Evolutionary conservation across 306 rosid species (phyloP).

Genomic region (Myrica gale): DNA sequence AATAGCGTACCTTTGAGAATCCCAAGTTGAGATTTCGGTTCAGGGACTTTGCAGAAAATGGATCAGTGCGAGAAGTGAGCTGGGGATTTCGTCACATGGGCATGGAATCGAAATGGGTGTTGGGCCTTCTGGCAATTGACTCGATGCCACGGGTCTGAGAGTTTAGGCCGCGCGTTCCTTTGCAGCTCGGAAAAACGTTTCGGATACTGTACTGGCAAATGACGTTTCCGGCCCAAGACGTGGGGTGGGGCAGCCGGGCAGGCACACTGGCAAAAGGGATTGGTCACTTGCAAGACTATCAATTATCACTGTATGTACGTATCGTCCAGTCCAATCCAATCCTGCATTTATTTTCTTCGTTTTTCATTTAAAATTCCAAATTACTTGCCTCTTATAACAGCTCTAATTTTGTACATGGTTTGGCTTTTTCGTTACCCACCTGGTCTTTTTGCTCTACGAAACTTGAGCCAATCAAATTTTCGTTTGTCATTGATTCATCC

Average conservation of each 20-base stretch:
- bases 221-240: background rate
- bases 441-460: no score
- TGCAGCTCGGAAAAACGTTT: background rate
- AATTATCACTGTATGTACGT: background rate
- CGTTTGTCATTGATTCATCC: no score
- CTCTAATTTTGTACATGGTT: no score
- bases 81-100: slow-evolving; percentile 6
- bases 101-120: background rate
- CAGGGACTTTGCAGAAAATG: background rate
- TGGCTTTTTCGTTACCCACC: no score
- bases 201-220: background rate
- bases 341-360: no score
- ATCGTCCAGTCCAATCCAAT: no score
- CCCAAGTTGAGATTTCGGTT: slow-evolving; percentile 4
- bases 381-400: no score
- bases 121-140: slow-evolving; percentile 1
- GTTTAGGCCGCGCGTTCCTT: slow-evolving; percentile 2
- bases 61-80: background rate
- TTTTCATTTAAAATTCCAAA: no score
- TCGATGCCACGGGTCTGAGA: background rate
- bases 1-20: background rate
- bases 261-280: background rate
- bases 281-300: no score
- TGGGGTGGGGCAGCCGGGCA: background rate
- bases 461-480: no score